Conservation (phyloP, 2,329 filamentous ascomycete species). For the Epichloe uncinata region DNA sequence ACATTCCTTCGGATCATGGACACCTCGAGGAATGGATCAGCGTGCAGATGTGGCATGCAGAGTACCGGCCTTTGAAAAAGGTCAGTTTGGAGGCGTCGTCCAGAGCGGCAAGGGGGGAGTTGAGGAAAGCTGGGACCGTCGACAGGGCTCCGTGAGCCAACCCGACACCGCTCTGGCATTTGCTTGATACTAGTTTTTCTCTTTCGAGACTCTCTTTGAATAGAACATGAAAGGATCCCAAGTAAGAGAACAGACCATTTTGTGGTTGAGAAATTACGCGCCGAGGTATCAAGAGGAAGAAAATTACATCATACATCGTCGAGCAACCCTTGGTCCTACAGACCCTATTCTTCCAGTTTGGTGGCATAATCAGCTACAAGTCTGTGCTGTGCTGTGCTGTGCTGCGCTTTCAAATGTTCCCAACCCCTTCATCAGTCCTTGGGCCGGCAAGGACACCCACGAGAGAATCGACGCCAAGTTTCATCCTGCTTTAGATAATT, state of each 20-base stretch:
- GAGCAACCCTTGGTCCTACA: neutral
- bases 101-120: conserved; percentile 36
- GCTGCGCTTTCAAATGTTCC: neutral
- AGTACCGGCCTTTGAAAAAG: conserved; percentile 49
- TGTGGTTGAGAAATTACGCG: neutral
- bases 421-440: conserved; percentile 5
- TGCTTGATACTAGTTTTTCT: too few species aligned
- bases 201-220: too few species aligned
- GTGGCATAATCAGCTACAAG: too few species aligned
- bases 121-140: conserved; percentile 18
- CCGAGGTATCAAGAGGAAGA: neutral
- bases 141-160: conserved; percentile 8
- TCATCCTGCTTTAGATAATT: conserved; percentile 26
- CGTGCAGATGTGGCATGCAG: conserved; percentile 69
- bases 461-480: neutral
- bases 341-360: neutral
- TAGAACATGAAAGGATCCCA: too few species aligned
- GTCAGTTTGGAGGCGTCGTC: conserved; percentile 39
- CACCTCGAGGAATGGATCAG: conserved; percentile 58
- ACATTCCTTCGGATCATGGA: conserved; percentile 44
- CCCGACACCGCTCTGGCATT: too few species aligned
- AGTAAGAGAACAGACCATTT: too few species aligned
- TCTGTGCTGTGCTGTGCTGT: neutral
- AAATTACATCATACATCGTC: too few species aligned
- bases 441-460: neutral